Conservation (phyloP, 352 stramenopile species). For the Phytophthora crassamura region DNA sequence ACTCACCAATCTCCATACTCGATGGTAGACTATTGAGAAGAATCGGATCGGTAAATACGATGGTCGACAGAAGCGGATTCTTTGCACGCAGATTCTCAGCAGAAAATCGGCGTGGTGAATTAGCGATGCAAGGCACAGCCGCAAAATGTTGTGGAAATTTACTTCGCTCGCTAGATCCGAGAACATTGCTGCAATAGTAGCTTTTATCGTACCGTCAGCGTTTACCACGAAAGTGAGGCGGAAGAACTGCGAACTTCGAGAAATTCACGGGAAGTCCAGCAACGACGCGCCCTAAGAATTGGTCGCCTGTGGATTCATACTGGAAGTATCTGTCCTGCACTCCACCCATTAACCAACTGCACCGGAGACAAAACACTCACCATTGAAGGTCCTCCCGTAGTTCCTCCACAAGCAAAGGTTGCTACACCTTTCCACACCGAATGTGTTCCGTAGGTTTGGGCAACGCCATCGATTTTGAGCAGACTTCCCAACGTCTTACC, state of each 20-base stretch:
- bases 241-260: slow-evolving; percentile 10
- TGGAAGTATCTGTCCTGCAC: not conserved
- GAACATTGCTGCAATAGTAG: slow-evolving; percentile 12
- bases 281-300: slow-evolving; percentile 16
- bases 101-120: slow-evolving; percentile 6
- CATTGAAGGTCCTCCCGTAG: too few species aligned
- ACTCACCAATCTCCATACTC: not conserved
- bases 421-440: too few species aligned
- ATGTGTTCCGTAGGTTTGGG: too few species aligned
- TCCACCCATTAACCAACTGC: too few species aligned
- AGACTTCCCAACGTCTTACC: too few species aligned
- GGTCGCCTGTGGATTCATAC: slow-evolving; percentile 10
- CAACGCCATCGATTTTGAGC: too few species aligned
- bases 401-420: too few species aligned
- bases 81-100: not conserved
- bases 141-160: slow-evolving; percentile 1
- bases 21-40: not conserved
- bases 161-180: not conserved
- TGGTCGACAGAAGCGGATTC: not conserved
- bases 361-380: too few species aligned
- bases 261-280: slow-evolving; percentile 16
- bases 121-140: slow-evolving; percentile 19
- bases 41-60: not conserved
- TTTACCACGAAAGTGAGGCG: slow-evolving; percentile 15
- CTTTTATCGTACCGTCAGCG: not conserved